These are phyloP conservation scores for Pythium utonaiense DNA, from an alignment of 352 stramenopile species.

Conservation along the genomic window DNA sequence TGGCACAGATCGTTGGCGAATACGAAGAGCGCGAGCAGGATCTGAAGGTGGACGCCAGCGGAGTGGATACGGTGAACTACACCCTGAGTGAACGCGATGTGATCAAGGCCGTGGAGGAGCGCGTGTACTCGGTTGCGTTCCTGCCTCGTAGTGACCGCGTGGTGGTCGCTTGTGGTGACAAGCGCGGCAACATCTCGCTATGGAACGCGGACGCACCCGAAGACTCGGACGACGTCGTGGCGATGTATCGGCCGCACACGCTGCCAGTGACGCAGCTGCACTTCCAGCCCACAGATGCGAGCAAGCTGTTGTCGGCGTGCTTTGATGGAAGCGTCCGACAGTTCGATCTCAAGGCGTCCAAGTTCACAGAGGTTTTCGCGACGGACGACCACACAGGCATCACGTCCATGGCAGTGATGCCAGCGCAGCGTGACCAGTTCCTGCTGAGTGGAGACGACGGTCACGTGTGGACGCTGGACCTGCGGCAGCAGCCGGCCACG, in stretches of 20 bases:
- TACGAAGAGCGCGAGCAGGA: conserved; percentile 33
- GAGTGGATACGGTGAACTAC: conserved; percentile 47
- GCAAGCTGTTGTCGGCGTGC: conserved; percentile 62
- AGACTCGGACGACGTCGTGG: conserved; percentile 32
- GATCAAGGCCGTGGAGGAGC: conserved; percentile 64
- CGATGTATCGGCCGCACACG: conserved; percentile 65
- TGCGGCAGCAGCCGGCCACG: conserved; percentile 28
- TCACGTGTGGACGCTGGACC: conserved; percentile 49
- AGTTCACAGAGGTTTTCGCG: conserved; percentile 56
- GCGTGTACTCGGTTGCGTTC: conserved; percentile 78
- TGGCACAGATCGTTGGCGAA: conserved; percentile 38
- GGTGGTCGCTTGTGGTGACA: conserved; percentile 69
- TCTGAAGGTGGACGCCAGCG: conserved; percentile 32
- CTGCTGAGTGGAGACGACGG: conserved; percentile 69
- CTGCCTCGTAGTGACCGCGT: conserved; percentile 59
- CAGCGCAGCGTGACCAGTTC: conserved; percentile 18
- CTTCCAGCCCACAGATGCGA: conserved; percentile 40
- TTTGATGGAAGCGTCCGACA: conserved; percentile 67
- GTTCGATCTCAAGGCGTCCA: conserved; percentile 59
- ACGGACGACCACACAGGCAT: conserved; percentile 42
- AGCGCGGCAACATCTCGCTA: conserved; percentile 65
- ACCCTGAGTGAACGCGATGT: conserved; percentile 48
- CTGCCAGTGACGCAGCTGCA: conserved; percentile 63
- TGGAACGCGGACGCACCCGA: conserved; percentile 42
- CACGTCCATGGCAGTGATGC: conserved; percentile 43